A percentile compares a stretch with the other conserved stretches of the same genome.
These are phyloP conservation scores for Monosporascus sp. DNA, from an alignment of 2,329 filamentous ascomycete species.

Conservation along the genomic window DNA sequence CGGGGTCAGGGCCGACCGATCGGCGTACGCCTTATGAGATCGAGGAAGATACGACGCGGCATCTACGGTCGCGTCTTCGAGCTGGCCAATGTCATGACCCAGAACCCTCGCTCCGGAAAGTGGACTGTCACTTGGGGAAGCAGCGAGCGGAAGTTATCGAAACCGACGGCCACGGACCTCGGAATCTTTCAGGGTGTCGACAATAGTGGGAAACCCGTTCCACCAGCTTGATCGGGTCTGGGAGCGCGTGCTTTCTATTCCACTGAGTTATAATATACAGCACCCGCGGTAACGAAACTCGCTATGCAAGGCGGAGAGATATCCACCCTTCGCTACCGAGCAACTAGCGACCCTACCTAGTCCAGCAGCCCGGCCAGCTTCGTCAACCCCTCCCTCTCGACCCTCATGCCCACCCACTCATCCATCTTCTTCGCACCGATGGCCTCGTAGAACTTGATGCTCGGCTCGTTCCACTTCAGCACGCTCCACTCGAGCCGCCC, in stretches of 20 bases:
- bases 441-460: constrained; percentile 78
- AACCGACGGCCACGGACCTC: constrained; percentile 29
- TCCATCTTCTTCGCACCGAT: constrained; percentile 63
- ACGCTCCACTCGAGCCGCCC: constrained; percentile 85
- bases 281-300: too few relatives aligned
- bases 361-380: constrained; percentile 50
- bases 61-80: constrained; percentile 35
- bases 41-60: constrained; percentile 39
- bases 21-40: constrained; percentile 29
- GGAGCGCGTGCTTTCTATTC: neutral
- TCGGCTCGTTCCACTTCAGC: constrained; percentile 88
- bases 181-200: constrained; percentile 47
- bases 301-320: neutral
- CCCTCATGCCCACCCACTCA: constrained; percentile 72
- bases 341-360: constrained; percentile 4
- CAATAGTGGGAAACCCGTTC: constrained; percentile 16
- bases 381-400: constrained; percentile 61
- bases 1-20: constrained; percentile 26
- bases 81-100: constrained; percentile 31
- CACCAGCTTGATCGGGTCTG: neutral
- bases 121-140: constrained; percentile 43
- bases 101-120: constrained; percentile 20
- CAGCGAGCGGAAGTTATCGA: constrained; percentile 19
- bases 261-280: too few relatives aligned
- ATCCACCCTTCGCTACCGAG: neutral